Conservation (phyloP, 805 yeast species). For the Scheffersomyces ergatensis region DNA sequence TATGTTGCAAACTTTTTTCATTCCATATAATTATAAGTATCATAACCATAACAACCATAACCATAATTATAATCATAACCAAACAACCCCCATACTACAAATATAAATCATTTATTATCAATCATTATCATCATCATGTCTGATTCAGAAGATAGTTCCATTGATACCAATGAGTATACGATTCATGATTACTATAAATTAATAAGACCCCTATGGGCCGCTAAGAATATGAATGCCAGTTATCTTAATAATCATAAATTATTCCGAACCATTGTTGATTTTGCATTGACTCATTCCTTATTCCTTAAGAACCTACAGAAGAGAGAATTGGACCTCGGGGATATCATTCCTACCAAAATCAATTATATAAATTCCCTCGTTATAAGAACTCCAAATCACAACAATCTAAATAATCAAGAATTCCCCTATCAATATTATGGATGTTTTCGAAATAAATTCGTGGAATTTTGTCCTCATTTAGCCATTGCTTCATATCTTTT, state of each 20-base stretch:
- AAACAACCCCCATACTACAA: no score
- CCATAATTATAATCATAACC: no score
- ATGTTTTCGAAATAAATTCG: slow-evolving; percentile 18
- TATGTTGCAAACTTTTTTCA: no score
- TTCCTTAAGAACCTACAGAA: slow-evolving; percentile 19
- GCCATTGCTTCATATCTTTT: slow-evolving; percentile 26
- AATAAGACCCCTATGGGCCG: slow-evolving; percentile 15
- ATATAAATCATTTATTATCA: no score
- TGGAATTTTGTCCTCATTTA: slow-evolving; percentile 26
- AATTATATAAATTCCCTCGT: slow-evolving; percentile 6
- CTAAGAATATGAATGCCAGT: slow-evolving; percentile 6
- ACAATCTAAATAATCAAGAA: slow-evolving; percentile 7
- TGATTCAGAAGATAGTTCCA: slow-evolving; percentile 14
- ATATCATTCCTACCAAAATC: slow-evolving; percentile 9
- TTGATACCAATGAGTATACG: slow-evolving; percentile 10
- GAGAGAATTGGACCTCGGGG: slow-evolving; percentile 20
- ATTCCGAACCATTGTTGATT: slow-evolving; percentile 23
- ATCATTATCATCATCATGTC: slow-evolving; percentile 11
- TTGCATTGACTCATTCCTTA: slow-evolving; percentile 19
- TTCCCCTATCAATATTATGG: slow-evolving; percentile 12
- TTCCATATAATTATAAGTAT: no score
- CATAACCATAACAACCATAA: no score
- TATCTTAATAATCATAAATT: slow-evolving; percentile 17
- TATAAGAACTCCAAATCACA: background rate
- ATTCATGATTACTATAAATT: slow-evolving; percentile 17